These are phyloP conservation scores for Talaromyces ruber DNA, from an alignment of 495 filamentous ascomycete species.

Conservation along the genomic window DNA sequence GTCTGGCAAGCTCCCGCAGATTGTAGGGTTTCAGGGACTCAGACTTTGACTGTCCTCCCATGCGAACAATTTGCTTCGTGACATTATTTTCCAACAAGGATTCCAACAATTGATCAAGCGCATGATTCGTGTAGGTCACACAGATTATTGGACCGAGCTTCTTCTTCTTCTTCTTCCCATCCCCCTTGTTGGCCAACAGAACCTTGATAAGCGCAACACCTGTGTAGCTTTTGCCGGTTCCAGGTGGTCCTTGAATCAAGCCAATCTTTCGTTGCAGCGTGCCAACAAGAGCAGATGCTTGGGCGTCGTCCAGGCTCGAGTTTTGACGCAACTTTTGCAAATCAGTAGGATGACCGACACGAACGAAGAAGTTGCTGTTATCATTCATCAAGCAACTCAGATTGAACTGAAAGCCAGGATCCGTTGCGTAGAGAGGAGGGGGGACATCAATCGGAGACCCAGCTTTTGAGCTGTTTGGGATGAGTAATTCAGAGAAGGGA, in stretches of 20 bases:
- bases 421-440: conserved; percentile 45
- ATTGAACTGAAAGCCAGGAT: conserved; percentile 43
- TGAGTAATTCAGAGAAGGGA: conserved; percentile 54
- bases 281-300: conserved; percentile 47
- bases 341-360: conserved; percentile 27
- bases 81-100: conserved; percentile 40
- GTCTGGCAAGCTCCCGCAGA: conserved; percentile 27
- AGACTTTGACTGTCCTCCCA: conserved; percentile 59
- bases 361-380: conserved; percentile 18
- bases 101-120: conserved; percentile 65
- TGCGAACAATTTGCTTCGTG: conserved; percentile 51
- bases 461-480: conserved; percentile 18
- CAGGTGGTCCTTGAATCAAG: conserved; percentile 74
- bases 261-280: conserved; percentile 48
- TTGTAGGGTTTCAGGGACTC: conserved; percentile 20
- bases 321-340: conserved; percentile 22
- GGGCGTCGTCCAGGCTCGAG: conserved; percentile 48
- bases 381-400: conserved; percentile 38
- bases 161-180: conserved; percentile 17
- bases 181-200: conserved; percentile 47
- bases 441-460: conserved; percentile 18
- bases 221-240: conserved; percentile 66
- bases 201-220: conserved; percentile 54
- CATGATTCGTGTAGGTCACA: conserved; percentile 65
- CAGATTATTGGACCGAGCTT: conserved; percentile 57